Base-by-base conservation (phyloP, 169 alveolate species). In the Cryptosporidium ubiquitum region DNA sequence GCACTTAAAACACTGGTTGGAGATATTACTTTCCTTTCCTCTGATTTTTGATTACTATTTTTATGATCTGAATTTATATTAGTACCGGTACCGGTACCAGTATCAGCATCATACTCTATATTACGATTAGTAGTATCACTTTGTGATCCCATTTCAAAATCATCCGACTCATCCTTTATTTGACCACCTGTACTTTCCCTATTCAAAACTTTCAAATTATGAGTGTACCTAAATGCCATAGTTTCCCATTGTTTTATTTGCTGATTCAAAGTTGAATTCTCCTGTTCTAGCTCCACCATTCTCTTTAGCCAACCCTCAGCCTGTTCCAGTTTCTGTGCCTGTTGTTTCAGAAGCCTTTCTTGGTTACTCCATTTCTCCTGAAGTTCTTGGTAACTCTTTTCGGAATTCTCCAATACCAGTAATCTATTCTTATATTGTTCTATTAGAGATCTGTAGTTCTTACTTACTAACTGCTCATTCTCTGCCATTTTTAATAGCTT, bases 1-100 rank as follows among this genome's bases (percentile, higher is more conserved):
- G 89, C 89, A 64, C 89, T 79, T 20, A 79, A 31, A 14, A 79
- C 89, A 60, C 69, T 79, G 1, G 89, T 79, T 60, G 89, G 89
- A 14, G 89, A 79, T 23, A 79, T 79, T 4, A 3, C 31, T 0
- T 64, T 57, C 55, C 47, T 42, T 14, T 44, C 39, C 18, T 31
- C 47, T 5, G 20, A 7, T 10, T 33, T 18, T 39, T 18, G 60
- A 9, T 5, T 42, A 6, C 23, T 64, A n/a, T 20, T 35, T 26
- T 35, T 64, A n/a, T 64, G n/a, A 7, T 26, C 71, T 1, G 71
- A 64, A 33, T 64, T 26, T 14, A 40, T 3, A 42, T 69, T 5
- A 29, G 9, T 68, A 1, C 20, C 18, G n/a, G n/a, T 5, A 29
- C 49, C 23, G 42, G n/a, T 23, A 37, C 31, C 14, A 37, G 51